Evolutionary conservation across 2,329 filamentous ascomycete genomes (phyloP).

Genomic region (Aspergillus melleus): DNA sequence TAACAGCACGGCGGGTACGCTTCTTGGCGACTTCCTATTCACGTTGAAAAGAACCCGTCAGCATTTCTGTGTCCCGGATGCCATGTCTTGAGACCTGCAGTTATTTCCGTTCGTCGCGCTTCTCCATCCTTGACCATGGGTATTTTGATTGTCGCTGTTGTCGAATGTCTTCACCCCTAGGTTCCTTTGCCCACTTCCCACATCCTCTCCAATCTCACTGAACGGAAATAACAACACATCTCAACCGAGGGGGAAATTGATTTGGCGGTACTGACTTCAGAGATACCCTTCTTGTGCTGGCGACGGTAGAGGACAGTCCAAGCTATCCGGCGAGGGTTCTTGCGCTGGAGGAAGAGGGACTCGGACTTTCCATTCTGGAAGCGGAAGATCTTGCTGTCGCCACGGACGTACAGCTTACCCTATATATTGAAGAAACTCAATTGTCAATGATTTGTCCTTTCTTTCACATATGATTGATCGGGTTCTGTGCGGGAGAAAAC

Average conservation of each 20-base stretch:
- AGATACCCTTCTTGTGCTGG: conserved; percentile 99
- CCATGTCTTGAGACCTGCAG: neutral
- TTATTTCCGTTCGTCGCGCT: neutral
- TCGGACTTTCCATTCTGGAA: conserved; percentile 99
- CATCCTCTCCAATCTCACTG: conserved; percentile 10
- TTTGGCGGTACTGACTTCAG: conserved; percentile 75
- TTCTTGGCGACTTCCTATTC: conserved; percentile 98
- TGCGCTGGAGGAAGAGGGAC: conserved; percentile 99
- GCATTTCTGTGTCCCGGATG: conserved; percentile 15
- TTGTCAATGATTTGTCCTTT: conserved; percentile 26
- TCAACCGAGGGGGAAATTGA: conserved; percentile 13
- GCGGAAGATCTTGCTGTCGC: conserved; percentile 99
- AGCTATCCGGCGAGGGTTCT: conserved; percentile 99
- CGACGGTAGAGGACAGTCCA: conserved; percentile 98
- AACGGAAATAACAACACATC: conserved; percentile 19
- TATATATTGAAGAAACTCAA: conserved; percentile 48
- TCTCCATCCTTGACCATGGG: neutral
- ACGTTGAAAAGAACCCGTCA: conserved; percentile 31
- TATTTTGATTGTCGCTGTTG: neutral
- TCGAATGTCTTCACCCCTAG: neutral
- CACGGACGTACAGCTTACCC: conserved; percentile 99
- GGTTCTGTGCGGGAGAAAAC: neutral
- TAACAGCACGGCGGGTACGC: conserved; percentile 96
- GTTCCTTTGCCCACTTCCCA: conserved; percentile 5
- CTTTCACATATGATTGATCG: neutral